A percentile compares a stretch with the other conserved stretches of the same genome.
These are phyloP conservation scores for Gracilariopsis chorda DNA, from an alignment of 23 red algal species.

Conservation along the genomic window DNA sequence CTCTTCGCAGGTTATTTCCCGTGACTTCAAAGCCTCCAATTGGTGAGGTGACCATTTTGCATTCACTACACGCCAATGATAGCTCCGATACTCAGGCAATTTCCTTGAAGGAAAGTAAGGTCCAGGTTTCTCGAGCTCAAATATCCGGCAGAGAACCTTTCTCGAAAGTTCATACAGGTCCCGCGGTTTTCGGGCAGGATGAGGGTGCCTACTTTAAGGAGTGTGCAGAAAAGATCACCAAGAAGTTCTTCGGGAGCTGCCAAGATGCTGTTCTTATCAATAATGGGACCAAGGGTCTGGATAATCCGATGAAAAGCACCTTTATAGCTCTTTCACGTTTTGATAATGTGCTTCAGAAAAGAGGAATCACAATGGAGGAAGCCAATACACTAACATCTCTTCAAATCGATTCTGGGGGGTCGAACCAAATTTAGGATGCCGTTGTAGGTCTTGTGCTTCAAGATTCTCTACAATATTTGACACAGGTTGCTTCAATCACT, in stretches of 20 bases:
- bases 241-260: not conserved
- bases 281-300: not conserved
- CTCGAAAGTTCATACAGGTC: not conserved
- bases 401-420: not conserved
- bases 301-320: not conserved
- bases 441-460: not conserved
- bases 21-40: not conserved
- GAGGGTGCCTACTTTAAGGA: too few relatives aligned
- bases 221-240: not conserved
- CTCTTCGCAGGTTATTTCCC: not conserved
- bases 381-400: not conserved
- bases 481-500: not conserved
- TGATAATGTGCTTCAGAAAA: not conserved
- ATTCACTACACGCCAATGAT: too few relatives aligned
- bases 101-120: too few relatives aligned
- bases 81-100: not conserved
- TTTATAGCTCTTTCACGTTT: not conserved
- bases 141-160: too few relatives aligned
- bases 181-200: too few relatives aligned
- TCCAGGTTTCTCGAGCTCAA: too few relatives aligned
- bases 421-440: not conserved
- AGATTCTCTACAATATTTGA: not conserved
- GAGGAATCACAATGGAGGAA: not conserved
- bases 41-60: not conserved
- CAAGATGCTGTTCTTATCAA: not conserved